Conservation (phyloP, 208 protist species). For the Crithidia bombi region DNA sequence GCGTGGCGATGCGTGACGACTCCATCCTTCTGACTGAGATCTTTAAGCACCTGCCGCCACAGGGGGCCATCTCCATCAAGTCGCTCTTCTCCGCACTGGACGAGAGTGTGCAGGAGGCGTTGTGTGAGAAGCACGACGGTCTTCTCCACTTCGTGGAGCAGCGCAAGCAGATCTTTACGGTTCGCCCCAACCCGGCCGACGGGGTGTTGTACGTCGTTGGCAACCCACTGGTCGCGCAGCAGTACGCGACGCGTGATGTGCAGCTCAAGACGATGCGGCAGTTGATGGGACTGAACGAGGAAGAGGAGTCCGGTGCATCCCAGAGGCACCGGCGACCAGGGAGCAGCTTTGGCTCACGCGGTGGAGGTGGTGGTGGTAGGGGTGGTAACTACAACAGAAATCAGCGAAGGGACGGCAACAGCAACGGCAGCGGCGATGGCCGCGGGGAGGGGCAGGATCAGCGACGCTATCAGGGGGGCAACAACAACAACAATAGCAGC, state of each 20-base stretch:
- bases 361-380: constrained; percentile 30
- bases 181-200: constrained; percentile 54
- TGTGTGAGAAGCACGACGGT: constrained; percentile 76
- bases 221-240: constrained; percentile 64
- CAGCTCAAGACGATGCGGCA: constrained; percentile 76
- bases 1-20: constrained; percentile 75
- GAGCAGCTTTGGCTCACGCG: constrained; percentile 14
- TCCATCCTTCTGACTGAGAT: constrained; percentile 52
- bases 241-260: constrained; percentile 52
- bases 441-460: constrained; percentile 9
- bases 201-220: constrained; percentile 66
- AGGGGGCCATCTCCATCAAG: constrained; percentile 73
- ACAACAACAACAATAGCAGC: constrained; percentile 2
- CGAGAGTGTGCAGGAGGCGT: constrained; percentile 70
- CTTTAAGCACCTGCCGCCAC: constrained; percentile 55
- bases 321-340: constrained; percentile 13
- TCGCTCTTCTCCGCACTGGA: constrained; percentile 57
- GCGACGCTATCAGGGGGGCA: neutral
- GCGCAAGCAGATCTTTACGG: constrained; percentile 80
- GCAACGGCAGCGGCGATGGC: constrained; percentile 9
- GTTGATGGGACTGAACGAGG: constrained; percentile 67
- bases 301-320: neutral
- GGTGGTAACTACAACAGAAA: constrained; percentile 21
- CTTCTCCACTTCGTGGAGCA: constrained; percentile 67
- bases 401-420: constrained; percentile 10